Base-by-base conservation (phyloP, 345 rosid genomes). In the Tarenaya hassleriana region DNA sequence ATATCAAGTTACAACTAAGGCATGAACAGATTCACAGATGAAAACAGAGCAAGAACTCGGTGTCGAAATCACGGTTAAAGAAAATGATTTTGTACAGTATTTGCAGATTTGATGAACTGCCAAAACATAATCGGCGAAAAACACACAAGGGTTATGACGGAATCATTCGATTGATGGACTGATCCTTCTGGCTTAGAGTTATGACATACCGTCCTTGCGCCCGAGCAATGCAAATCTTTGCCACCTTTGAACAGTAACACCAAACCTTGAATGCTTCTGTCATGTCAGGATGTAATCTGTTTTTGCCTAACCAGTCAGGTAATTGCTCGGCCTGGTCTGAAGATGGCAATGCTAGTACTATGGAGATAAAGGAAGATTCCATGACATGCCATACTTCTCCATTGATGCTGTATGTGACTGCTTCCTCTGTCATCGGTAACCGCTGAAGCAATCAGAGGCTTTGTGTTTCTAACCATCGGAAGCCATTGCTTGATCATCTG, bases 241-340 rank as follows among this genome's bases (percentile, higher is more conserved):
- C 86, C n/a, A 79, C 81, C 72, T 84, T 86, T 52, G 95, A 75
- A 69, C 92, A 69, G 63, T 71, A 80, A 71, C 96, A 84, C 98
- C 96, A 91, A 40, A 76, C 76, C 64, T 91, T 95, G 55, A 87
- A 87, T 45, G 87, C 98, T 69, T 91, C 95, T 0, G 92, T 82
- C 58, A 91, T 70, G 69, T 91, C 95, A 9, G 96, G 98, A 77
- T 87, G 87, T 55, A 72, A 64, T 43, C 77, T 73, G 7, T 70
- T 76, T 44, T 56, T 67, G n/a, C 66, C 72, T 55, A 87, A 65
- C 98, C 98, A 91, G 43, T 82, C 92, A 3, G 77, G 70, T 71
- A 91, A 67, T 73, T 87, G 77, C 73, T 78, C 81, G 17, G 96
- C 84, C 60, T 82, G 96, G 29, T 91, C 82, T n/a, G 57, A 63